Percentiles rank a stretch among this genome's conserved stretches.
Conservation (phyloP, 192 early-diverging fungal genomes). For the Mortierella alpina region DNA sequence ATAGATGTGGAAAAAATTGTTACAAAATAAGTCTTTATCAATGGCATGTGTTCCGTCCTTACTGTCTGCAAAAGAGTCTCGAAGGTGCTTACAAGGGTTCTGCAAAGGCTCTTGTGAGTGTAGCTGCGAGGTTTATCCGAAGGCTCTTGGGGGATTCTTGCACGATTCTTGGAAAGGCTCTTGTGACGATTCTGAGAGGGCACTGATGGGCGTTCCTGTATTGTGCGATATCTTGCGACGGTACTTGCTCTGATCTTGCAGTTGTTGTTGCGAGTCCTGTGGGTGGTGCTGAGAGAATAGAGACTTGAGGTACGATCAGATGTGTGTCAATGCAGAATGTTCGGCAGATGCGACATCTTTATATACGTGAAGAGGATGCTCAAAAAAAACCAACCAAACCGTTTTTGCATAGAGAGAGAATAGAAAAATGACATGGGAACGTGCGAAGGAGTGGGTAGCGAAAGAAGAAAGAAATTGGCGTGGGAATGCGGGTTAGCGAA, state of each 20-base stretch:
- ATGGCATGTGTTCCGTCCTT: too few relatives aligned
- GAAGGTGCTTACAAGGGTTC: too few relatives aligned
- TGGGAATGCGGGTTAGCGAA: too few relatives aligned
- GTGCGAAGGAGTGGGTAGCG: too few relatives aligned
- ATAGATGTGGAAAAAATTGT: too few relatives aligned
- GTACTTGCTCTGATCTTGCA: slow-evolving; percentile 7
- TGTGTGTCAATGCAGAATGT: slow-evolving; percentile 3
- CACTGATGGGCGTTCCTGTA: slow-evolving; percentile 6
- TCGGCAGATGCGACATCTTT: slow-evolving; percentile 16
- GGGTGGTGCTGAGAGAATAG: slow-evolving; percentile 6
- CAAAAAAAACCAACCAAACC: slow-evolving; percentile 6
- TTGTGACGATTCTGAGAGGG: slow-evolving; percentile 4
- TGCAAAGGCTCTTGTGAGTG: too few relatives aligned
- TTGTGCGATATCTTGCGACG: slow-evolving; percentile 11
- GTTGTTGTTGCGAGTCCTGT: slow-evolving; percentile 7
- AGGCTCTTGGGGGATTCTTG: too few relatives aligned
- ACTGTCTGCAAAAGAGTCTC: too few relatives aligned
- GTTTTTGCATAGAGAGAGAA: slow-evolving; percentile 9
- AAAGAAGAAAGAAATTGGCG: too few relatives aligned
- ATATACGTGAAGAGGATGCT: slow-evolving; percentile 12
- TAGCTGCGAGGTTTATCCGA: too few relatives aligned
- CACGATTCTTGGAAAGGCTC: background rate
- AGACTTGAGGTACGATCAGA: slow-evolving; percentile 10
- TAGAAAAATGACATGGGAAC: too few relatives aligned
- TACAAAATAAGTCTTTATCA: too few relatives aligned